Evolutionary conservation across 2,329 filamentous ascomycete species (phyloP).

Genomic region (Alternaria ventricosa): DNA sequence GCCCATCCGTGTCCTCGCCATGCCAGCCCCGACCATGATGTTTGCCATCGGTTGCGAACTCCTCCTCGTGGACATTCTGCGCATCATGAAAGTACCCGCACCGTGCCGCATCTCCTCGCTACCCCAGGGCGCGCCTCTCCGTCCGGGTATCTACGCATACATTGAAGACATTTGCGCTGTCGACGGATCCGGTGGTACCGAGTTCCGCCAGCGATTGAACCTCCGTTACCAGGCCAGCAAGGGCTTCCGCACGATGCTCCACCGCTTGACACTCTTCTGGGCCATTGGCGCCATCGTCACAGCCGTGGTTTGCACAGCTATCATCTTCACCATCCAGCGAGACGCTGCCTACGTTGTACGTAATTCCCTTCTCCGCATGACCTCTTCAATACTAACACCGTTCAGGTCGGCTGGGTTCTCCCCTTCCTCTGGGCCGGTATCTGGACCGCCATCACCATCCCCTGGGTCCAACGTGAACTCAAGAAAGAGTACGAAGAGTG

Average conservation of each 20-base stretch:
- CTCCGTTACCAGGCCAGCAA: slow-evolving; percentile 61
- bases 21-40: slow-evolving; percentile 59
- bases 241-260: slow-evolving; percentile 60
- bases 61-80: slow-evolving; percentile 57
- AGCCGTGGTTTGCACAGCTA: slow-evolving; percentile 50
- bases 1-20: slow-evolving; percentile 61
- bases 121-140: slow-evolving; percentile 57
- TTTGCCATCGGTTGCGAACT: slow-evolving; percentile 61
- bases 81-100: slow-evolving; percentile 53
- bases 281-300: slow-evolving; percentile 53
- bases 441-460: slow-evolving; percentile 55
- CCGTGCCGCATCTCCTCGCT: slow-evolving; percentile 61
- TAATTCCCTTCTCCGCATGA: slow-evolving; percentile 3
- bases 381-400: slow-evolving; percentile 13
- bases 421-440: slow-evolving; percentile 59
- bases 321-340: slow-evolving; percentile 56
- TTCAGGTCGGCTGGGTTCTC: slow-evolving; percentile 54
- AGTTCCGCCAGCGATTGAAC: slow-evolving; percentile 60
- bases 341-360: slow-evolving; percentile 58
- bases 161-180: slow-evolving; percentile 63
- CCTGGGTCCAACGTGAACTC: slow-evolving; percentile 52
- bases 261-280: slow-evolving; percentile 61
- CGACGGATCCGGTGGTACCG: slow-evolving; percentile 60
- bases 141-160: slow-evolving; percentile 61
- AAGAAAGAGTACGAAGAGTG: slow-evolving; percentile 45